Conservation (phyloP, 495 filamentous ascomycete genomes). For the Penicillium psychrofluorescens region DNA sequence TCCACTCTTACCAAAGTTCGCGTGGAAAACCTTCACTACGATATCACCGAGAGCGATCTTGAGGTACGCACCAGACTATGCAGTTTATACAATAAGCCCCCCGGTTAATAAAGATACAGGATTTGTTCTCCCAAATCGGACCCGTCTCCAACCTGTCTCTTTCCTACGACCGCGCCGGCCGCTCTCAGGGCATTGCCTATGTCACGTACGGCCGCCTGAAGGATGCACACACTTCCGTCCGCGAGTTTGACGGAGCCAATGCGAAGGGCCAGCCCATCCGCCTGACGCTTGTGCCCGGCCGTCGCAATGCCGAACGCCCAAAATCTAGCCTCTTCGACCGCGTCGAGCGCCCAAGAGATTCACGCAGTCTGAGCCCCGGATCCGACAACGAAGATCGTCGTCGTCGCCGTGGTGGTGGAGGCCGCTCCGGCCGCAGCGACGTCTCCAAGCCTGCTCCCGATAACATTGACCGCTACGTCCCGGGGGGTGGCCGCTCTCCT, state of each 20-base stretch:
- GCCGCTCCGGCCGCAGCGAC: slow-evolving; percentile 49
- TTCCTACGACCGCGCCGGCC: slow-evolving; percentile 82
- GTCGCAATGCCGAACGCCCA: slow-evolving; percentile 58
- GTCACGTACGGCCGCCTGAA: slow-evolving; percentile 65
- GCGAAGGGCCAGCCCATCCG: slow-evolving; percentile 88
- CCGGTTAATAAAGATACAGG: slow-evolving; percentile 39
- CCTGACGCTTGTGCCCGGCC: slow-evolving; percentile 56
- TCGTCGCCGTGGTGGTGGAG: slow-evolving; percentile 28
- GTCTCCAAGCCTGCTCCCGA: slow-evolving; percentile 62
- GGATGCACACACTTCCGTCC: slow-evolving; percentile 69
- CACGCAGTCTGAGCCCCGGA: slow-evolving; percentile 35
- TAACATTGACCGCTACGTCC: slow-evolving; percentile 80
- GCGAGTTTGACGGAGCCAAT: slow-evolving; percentile 83
- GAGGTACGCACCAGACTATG: slow-evolving; percentile 46
- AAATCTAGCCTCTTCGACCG: slow-evolving; percentile 68
- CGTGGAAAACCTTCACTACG: slow-evolving; percentile 91
- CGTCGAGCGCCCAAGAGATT: slow-evolving; percentile 44
- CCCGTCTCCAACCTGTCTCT: slow-evolving; percentile 63
- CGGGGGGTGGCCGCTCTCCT: slow-evolving; percentile 41
- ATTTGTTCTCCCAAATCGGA: slow-evolving; percentile 73
- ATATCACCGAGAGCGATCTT: slow-evolving; percentile 80
- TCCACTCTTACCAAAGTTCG: slow-evolving; percentile 61
- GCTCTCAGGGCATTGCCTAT: slow-evolving; percentile 79
- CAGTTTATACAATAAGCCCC: neutral
- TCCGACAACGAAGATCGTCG: slow-evolving; percentile 28